Conservation (phyloP, 2,329 filamentous ascomycete species). For the Ophiocordyceps camponoti-floridani region DNA sequence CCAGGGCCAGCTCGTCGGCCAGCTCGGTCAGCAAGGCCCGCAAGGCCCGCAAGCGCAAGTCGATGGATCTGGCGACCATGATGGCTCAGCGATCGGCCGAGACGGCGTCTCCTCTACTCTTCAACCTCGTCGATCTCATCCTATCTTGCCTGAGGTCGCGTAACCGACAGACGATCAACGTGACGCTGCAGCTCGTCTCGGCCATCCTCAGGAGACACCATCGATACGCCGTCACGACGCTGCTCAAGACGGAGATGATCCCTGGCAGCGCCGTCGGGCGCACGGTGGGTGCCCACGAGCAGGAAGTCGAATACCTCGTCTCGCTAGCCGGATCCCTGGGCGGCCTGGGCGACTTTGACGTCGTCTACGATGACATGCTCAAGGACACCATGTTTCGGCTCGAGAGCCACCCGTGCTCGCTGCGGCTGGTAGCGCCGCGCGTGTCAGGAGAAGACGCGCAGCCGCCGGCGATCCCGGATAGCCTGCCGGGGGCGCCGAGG, state of each 20-base stretch:
- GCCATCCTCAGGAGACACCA: conserved; percentile 78
- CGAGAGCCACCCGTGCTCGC: conserved; percentile 57
- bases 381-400: conserved; percentile 52
- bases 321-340: conserved; percentile 50
- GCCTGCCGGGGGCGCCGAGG: conserved; percentile 40
- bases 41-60: conserved; percentile 60
- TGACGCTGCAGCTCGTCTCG: conserved; percentile 74
- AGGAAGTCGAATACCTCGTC: conserved; percentile 57
- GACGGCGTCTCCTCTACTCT: conserved; percentile 64
- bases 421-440: conserved; percentile 47
- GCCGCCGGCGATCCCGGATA: conserved; percentile 34
- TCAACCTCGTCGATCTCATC: conserved; percentile 84
- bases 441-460: conserved; percentile 37
- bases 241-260: conserved; percentile 49
- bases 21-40: conserved; percentile 44
- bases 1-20: conserved; percentile 9
- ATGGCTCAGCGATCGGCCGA: conserved; percentile 58
- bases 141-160: conserved; percentile 68
- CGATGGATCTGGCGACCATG: conserved; percentile 69
- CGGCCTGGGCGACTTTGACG: conserved; percentile 51
- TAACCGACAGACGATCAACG: conserved; percentile 76
- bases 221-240: conserved; percentile 61
- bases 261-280: conserved; percentile 35
- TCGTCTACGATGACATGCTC: conserved; percentile 52
- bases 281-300: conserved; percentile 57